Evolutionary conservation across 129 eudicot genomes (phyloP).

Genomic region (Arctium minus): DNA sequence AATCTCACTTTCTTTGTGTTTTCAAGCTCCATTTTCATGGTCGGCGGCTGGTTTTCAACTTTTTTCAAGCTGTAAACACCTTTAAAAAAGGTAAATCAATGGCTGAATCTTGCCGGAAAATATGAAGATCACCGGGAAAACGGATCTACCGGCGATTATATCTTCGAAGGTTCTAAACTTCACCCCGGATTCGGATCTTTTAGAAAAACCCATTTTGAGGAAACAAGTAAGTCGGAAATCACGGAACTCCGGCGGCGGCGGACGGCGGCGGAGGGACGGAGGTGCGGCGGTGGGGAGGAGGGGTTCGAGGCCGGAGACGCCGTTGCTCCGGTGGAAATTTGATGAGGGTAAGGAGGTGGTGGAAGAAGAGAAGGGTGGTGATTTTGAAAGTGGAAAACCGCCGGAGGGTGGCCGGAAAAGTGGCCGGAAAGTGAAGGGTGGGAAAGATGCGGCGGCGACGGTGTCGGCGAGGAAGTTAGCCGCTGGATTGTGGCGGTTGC

Average conservation of each 20-base stretch:
- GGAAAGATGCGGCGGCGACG: conserved; percentile 2
- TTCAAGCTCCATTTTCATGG: conserved; percentile 2
- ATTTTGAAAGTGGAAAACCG: conserved; percentile 22
- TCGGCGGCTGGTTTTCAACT: not conserved
- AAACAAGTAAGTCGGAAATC: conserved; percentile 41
- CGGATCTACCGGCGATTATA: conserved; percentile 31
- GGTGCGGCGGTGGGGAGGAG: conserved; percentile 26
- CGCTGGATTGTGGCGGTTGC: conserved; percentile 79
- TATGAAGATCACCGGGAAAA: conserved; percentile 72
- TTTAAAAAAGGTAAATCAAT: conserved; percentile 1
- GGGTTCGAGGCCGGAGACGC: conserved; percentile 61
- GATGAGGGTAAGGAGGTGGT: conserved; percentile 38
- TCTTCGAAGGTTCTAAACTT: conserved; percentile 35
- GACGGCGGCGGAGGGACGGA: conserved; percentile 49
- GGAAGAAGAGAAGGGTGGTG: conserved; percentile 13
- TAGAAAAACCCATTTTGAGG: conserved; percentile 33
- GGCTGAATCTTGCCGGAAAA: conserved; percentile 35
- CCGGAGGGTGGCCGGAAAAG: conserved; percentile 32
- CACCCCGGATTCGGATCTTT: conserved; percentile 52
- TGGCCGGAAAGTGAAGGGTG: conserved; percentile 39
- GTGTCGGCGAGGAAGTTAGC: conserved; percentile 80
- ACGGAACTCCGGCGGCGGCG: conserved; percentile 35
- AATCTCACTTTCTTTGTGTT: conserved; percentile 3
- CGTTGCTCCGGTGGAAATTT: conserved; percentile 67
- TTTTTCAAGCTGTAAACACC: not conserved